A percentile compares a stretch with the other conserved stretches of the same genome.
These are phyloP conservation scores for Quercus berberidifolia DNA, from an alignment of 306 rosid species.

Conservation along the genomic window DNA sequence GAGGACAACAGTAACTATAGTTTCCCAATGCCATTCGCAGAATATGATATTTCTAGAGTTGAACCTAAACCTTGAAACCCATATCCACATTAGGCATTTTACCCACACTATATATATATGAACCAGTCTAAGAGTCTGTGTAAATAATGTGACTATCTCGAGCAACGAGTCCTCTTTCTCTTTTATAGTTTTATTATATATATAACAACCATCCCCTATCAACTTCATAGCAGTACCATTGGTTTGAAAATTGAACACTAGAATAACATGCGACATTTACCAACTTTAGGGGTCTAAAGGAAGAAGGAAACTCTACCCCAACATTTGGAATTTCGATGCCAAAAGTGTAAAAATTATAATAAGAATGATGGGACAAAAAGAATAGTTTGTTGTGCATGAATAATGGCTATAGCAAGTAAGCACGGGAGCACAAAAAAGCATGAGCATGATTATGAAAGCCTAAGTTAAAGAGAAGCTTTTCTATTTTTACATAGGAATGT, in stretches of 20 bases:
- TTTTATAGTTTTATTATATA: neutral
- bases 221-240: slow-evolving; percentile 24
- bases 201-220: slow-evolving; percentile 26
- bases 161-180: slow-evolving; percentile 37
- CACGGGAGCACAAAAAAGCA: slow-evolving; percentile 45
- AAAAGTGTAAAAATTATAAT: slow-evolving; percentile 24
- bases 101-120: neutral
- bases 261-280: slow-evolving; percentile 2
- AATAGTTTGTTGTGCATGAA: slow-evolving; percentile 26
- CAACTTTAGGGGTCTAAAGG: slow-evolving; percentile 13
- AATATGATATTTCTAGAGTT: too few species aligned
- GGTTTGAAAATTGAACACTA: slow-evolving; percentile 3
- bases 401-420: slow-evolving; percentile 31
- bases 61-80: neutral
- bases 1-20: too few species aligned
- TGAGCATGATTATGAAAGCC: slow-evolving; percentile 29
- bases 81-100: neutral
- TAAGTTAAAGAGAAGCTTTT: slow-evolving; percentile 5
- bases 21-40: too few species aligned
- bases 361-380: slow-evolving; percentile 29
- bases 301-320: slow-evolving; percentile 20
- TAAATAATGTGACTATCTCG: slow-evolving; percentile 17
- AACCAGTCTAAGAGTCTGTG: neutral
- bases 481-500: slow-evolving; percentile 20
- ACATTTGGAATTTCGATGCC: slow-evolving; percentile 54